Conservation (phyloP, 108 stramenopile genomes). For the Skeletonema menzelii region DNA sequence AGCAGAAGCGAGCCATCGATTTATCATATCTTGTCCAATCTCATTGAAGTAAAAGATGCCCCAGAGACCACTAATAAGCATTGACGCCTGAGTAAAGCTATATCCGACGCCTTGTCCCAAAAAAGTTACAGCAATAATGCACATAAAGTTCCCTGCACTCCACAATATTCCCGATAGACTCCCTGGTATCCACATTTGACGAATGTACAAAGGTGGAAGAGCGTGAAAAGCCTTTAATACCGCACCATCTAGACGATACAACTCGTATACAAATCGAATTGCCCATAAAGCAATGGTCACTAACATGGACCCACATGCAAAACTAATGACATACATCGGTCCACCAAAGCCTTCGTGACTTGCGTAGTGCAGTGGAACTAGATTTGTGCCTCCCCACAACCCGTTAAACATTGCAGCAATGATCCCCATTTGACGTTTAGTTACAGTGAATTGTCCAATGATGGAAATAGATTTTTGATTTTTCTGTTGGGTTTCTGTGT, state of each 20-base stretch:
- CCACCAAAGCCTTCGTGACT: constrained; percentile 33
- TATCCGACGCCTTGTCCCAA: constrained; percentile 48
- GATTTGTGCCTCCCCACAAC: constrained; percentile 49
- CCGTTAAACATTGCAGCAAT: constrained; percentile 71
- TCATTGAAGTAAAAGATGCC: constrained; percentile 43
- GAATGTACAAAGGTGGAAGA: constrained; percentile 57
- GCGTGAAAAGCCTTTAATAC: constrained; percentile 35
- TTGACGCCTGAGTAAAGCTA: constrained; percentile 37
- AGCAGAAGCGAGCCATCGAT: constrained; percentile 31
- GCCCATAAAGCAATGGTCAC: constrained; percentile 52
- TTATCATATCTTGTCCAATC: constrained; percentile 28
- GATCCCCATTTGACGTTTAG: constrained; percentile 56
- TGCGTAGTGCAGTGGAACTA: constrained; percentile 73
- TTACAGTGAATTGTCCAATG: constrained; percentile 43
- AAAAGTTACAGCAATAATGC: constrained; percentile 33
- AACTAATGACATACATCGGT: constrained; percentile 54
- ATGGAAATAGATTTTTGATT: constrained; percentile 13
- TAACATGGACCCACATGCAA: constrained; percentile 52
- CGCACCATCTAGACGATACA: constrained; percentile 3
- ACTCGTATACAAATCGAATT: constrained; percentile 32
- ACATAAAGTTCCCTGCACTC: constrained; percentile 30
- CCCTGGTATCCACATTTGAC: constrained; percentile 63
- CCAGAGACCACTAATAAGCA: constrained; percentile 48
- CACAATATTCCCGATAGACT: constrained; percentile 26
- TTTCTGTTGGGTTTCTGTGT: neutral